Percentiles rank a stretch among this genome's conserved stretches.
phyloP scores from a whole-genome alignment of 2,329 filamentous ascomycete genomes.

The Monosporascus ibericus region DNA sequence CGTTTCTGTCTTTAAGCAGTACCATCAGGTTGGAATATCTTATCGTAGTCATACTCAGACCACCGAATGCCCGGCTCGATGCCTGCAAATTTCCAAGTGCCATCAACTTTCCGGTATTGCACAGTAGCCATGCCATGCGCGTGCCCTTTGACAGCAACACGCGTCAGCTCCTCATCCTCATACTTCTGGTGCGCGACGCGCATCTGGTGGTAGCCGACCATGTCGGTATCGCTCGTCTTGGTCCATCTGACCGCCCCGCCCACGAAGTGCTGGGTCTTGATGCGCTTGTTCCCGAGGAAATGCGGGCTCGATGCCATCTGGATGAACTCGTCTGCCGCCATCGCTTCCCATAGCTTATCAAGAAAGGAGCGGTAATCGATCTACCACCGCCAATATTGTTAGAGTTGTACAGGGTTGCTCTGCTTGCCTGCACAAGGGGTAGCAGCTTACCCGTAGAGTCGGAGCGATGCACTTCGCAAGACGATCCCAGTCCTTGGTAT shows the following conservation, averaged over 20 bases:
- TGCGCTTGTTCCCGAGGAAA: slow-evolving; percentile 46
- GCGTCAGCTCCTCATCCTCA: slow-evolving; percentile 37
- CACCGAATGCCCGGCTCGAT: slow-evolving; percentile 47
- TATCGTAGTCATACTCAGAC: slow-evolving; percentile 50
- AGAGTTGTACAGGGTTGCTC: no score
- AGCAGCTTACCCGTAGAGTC: no score
- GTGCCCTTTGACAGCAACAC: slow-evolving; percentile 48
- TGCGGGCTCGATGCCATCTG: slow-evolving; percentile 43
- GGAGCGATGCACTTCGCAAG: no score
- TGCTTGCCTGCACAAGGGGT: no score
- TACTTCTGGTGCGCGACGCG: slow-evolving; percentile 53
- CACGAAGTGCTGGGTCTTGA: slow-evolving; percentile 53
- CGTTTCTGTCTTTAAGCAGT: no score
- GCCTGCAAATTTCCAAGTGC: slow-evolving; percentile 53
- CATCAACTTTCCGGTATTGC: slow-evolving; percentile 51
- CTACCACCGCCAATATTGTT: no score
- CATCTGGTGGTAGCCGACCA: slow-evolving; percentile 50
- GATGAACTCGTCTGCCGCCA: slow-evolving; percentile 37
- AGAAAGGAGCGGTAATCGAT: no score
- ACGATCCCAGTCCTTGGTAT: no score
- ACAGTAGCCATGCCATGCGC: slow-evolving; percentile 48
- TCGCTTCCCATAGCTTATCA: no score
- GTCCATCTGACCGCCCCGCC: slow-evolving; percentile 43
- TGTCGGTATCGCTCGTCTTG: slow-evolving; percentile 39
- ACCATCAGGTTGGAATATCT: slow-evolving; percentile 16